Base-by-base conservation (phyloP, 345 rosid genomes). In the Camelina laxa region DNA sequence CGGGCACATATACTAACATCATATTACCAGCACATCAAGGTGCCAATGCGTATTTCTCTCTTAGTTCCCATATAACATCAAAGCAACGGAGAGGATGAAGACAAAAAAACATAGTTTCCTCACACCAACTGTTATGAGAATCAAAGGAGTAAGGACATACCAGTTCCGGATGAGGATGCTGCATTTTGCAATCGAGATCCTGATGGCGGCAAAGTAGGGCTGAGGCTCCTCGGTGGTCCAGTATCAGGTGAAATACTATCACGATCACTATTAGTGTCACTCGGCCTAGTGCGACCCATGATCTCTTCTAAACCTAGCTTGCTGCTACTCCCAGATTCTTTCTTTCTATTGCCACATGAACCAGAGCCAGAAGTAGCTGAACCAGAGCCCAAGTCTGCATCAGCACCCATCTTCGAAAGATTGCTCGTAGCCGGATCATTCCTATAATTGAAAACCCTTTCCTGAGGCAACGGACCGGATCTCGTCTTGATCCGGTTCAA, bases 391-490 rank as follows among this genome's bases (percentile, higher is more conserved):
- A 70, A 86, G 45, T 80, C 24, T 6, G 75, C 79, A 77, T 76
- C 89, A 6, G 75, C 82, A n/a, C 61, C 80, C 60, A 77, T 79
- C 88, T 85, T 88, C 2, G 99, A 96, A 62, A 96, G 79, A 65
- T 89, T 91, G 76, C 99, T 96, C 6, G 92, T 82, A 10, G 85
- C 80, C 15, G 82, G 70, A 54, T 89, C 97, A 7, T 86, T 90
- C 56, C 87, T 79, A 33, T 84, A 89, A 61, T 88, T 81, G 11
- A 87, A 96, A 61, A 85, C 84, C 61, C 89, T 92, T 77, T 92
- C 98, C 76, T 87, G 90, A 2, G 93, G 96, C 90, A 96, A 82
- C 6, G 99, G 98, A 13, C 98, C 97, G 6, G 98, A 96, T 80
- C 98, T 81, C 27, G 99, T 96, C 86, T 96, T 96, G 65, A 96